Evolutionary conservation across 371 early-diverging fungal species (phyloP).

Genomic region (Apophysomyces trapeziformis): DNA sequence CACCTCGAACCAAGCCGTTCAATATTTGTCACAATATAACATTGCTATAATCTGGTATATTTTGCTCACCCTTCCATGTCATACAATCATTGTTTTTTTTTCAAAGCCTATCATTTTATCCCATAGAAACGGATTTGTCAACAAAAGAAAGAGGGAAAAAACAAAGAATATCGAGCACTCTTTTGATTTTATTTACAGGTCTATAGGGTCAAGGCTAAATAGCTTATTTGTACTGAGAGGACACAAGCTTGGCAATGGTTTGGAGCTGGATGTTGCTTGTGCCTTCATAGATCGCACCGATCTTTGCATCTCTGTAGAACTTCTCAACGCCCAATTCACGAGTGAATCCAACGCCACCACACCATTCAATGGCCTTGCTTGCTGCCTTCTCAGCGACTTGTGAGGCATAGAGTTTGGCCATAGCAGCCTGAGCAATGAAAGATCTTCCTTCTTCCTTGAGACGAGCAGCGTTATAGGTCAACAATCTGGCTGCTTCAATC

Average conservation of each 20-base stretch:
- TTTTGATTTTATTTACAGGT: not conserved
- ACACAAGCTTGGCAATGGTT: slow-evolving; percentile 89
- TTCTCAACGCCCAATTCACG: slow-evolving; percentile 83
- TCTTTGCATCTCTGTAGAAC: slow-evolving; percentile 96
- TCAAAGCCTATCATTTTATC: no score
- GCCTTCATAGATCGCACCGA: slow-evolving; percentile 84
- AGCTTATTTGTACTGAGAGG: slow-evolving; percentile 57
- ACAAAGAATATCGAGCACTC: no score
- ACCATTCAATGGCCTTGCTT: slow-evolving; percentile 93
- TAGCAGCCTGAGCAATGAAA: slow-evolving; percentile 95
- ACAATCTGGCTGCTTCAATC: slow-evolving; percentile 95
- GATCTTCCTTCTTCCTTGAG: slow-evolving; percentile 91
- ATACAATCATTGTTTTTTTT: no score
- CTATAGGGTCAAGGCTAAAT: not conserved
- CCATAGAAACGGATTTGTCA: no score
- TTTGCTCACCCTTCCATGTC: no score
- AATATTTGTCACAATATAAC: no score
- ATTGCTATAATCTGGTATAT: no score
- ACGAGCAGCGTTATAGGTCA: slow-evolving; percentile 97
- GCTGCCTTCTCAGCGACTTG: slow-evolving; percentile 95
- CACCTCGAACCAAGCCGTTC: no score
- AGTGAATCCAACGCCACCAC: slow-evolving; percentile 98
- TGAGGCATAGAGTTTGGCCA: slow-evolving; percentile 96
- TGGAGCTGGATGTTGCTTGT: slow-evolving; percentile 93
- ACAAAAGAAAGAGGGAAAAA: no score